Base-by-base conservation (phyloP, 164 flowering plant species). In the Buxus sempervirens region DNA sequence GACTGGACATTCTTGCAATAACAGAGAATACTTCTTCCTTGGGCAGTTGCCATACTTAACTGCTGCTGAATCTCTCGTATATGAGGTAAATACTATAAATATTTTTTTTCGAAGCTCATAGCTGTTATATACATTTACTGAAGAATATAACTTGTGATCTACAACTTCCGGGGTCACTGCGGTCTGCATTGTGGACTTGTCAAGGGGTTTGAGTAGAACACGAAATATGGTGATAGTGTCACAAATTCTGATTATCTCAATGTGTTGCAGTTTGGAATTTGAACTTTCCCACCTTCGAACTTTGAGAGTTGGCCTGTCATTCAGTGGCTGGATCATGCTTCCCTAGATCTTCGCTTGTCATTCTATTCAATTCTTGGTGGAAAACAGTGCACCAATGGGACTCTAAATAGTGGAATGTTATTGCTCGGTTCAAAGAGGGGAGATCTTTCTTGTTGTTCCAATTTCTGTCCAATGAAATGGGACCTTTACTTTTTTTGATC, bases 21-120 rank as follows among this genome's bases (percentile, higher is more conserved):
- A 95, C 63, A 84, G 97, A 66, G 89, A 83, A 4, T 88, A 90
- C 73, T 95, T 67, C 73, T 95, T 69, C 76, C 93, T 95, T 63
- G 98, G 98, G 58, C 80, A 90, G 82, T 78, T 95, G 70, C 98
- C 98, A 9, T 95, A 89, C 85, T 81, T 95, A 65, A 85, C 84
- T 28, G 70, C 67, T 64, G 62, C 59, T 3, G 87, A 84, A 70
- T 79, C 96, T 62, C 78, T 95, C 66, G 65, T 82, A 19, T 91
- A 78, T 72, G 97, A 95, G 98, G 98, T 90, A 32, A 3, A 32
- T 3, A 32, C 38, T 32, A n/a, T n/a, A n/a, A n/a, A n/a, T 95
- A 68, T 58, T 58, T 4, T 67, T 22, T 24, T 32, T 51, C 4
- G 23, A 5, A 45, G n/a, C 21, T 16, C 38, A 20, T 9, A 25